A percentile compares a stretch with the other conserved stretches of the same genome.
These are phyloP conservation scores for Saccharomyces hybrid DNA, from an alignment of 1,139 yeast species.

Conservation along the genomic window DNA sequence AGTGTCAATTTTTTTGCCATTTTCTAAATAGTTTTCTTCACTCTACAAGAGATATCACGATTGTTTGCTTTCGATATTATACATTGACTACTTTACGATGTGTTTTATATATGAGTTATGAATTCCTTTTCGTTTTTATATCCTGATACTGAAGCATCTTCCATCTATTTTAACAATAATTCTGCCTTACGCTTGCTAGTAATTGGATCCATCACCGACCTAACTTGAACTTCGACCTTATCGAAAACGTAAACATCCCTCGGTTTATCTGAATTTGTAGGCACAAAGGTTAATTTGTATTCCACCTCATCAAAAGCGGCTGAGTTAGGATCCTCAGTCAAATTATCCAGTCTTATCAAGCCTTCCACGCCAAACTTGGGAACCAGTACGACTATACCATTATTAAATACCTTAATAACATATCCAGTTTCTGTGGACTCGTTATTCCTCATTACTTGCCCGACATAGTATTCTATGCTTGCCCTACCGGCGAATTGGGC, in stretches of 20 bases:
- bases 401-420: conserved; percentile 83
- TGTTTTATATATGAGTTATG: not conserved
- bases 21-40: not conserved
- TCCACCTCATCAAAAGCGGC: conserved; percentile 74
- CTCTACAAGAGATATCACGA: not conserved
- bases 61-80: not conserved
- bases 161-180: conserved; percentile 44
- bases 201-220: conserved; percentile 72
- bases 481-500: conserved; percentile 99
- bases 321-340: conserved; percentile 55
- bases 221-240: conserved; percentile 73
- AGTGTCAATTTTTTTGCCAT: not conserved
- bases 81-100: not conserved
- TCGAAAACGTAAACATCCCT: conserved; percentile 71
- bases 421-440: conserved; percentile 81
- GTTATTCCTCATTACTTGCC: conserved; percentile 84
- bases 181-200: conserved; percentile 94
- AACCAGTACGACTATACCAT: conserved; percentile 90
- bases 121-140: not conserved
- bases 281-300: conserved; percentile 55
- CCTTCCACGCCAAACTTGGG: conserved; percentile 99
- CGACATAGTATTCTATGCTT: conserved; percentile 93
- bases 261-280: conserved; percentile 37
- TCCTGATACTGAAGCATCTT: not conserved
- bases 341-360: conserved; percentile 68